Base-by-base conservation (phyloP, 768 basidiomycete genomes). In the Sarcodon aspratus region DNA sequence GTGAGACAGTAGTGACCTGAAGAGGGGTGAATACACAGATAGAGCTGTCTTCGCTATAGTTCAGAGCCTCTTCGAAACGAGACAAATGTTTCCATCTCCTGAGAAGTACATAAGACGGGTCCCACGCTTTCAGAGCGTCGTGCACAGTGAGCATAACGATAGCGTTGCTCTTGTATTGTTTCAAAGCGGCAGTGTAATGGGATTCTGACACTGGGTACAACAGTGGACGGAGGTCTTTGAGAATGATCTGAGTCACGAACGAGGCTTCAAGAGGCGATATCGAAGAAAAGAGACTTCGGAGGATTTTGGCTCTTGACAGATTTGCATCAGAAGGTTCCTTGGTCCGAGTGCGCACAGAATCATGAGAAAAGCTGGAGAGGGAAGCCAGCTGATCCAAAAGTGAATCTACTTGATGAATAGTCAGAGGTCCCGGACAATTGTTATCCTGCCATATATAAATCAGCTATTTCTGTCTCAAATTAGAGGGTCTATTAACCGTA, bases 141-240 rank as follows among this genome's bases (percentile, higher is more conserved):
- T 75, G 70, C 45, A 69, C 71, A 2, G 72, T 73, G 2, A 96
- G 66, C 55, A 73, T 63, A 40, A 68, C 63, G 52, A 81, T 69
- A 11, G 84, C 70, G 17, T 70, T 66, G 44, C 73, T 67, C 55
- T 87, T 80, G 65, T 74, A 79, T 48, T 73, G 58, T 45, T 69
- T 65, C 42, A 90, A 61, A 36, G 75, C 74, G 21, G 63, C 62
- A 17, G 69, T 73, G 55, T 74, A 72, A 59, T 75, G 72, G 17
- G 63, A 67, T 65, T 61, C 69, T 11, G 73, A 72, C 0, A 83
- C 66, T 3, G 88, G 83, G 54, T 87, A 87, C 1, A 93, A 61
- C 1, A 94, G 61, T 7, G 91, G 90, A 31, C 82, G 75, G 0
- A 97, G 66, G 61, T 97, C 93, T 53, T 85, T 86, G 34, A 95